Evolutionary conservation across 257 asterid genomes (phyloP), one percentile per base, ranked within the genome.

Genomic region (Gardenia jasminoides): DNA sequence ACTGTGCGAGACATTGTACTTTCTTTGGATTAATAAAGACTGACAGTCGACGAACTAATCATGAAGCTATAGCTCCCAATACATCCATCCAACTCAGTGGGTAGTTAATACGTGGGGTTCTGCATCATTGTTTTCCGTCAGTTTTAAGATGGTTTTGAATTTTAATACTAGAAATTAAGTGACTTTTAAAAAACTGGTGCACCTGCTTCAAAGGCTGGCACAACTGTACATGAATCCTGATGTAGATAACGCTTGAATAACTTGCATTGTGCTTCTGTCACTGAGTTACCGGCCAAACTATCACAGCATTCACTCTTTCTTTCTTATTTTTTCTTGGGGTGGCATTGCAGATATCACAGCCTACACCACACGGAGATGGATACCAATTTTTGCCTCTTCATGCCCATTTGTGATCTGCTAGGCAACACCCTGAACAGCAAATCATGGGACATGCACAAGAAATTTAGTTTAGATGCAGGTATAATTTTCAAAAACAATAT

Each of bases 321-420:
- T 39, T 56, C 70, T 66, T 15, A 19, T 36, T 5, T 70, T 12
- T 39, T 56, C 70, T 66, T 15, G 19, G 31, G 16, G 56, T 70
- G 24, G 1, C 1, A 13, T 30, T 76, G 82, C 97, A 93, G 98
- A 69, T 93, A 92, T 84, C 98, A 93, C 84, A 92, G 86, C 83
- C 81, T 93, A 44, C 98, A 92, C 81, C 93, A 87, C 72, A 81
- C 79, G 5, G 93, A 93, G 73, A 87, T 77, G 92, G 83, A 52
- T 78, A 84, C 97, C 74, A 93, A 93, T 56, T 92, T 82, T 76
- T 92, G 98, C 88, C 92, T 93, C 26, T 93, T 93, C 90, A 93
- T 93, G 98, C 98, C 97, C 24, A 82, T 92, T 56, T 92, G 84
- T 67, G 98, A 93, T 87, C 92, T 88, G 31, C 39, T 93, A 50